Conservation (phyloP, 192 early-diverging fungal genomes). For the Pecoramyces ruminantium region DNA sequence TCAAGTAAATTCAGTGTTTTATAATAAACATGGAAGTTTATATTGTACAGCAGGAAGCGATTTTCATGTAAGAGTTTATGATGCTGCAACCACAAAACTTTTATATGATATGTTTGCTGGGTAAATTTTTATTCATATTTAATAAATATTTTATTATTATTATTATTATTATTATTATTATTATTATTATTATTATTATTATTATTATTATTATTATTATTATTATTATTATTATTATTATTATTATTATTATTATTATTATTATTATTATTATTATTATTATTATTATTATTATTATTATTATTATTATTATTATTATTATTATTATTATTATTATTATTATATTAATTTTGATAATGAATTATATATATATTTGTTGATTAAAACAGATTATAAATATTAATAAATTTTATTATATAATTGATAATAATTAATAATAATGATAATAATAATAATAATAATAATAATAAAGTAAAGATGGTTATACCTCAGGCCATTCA, state of each 20-base stretch:
- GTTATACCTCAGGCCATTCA: slow-evolving; percentile 23
- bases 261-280: too few species aligned
- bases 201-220: too few species aligned
- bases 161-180: too few species aligned
- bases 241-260: too few species aligned
- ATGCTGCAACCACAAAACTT: slow-evolving; percentile 4
- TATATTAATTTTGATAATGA: too few species aligned
- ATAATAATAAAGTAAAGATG: slow-evolving; percentile 6
- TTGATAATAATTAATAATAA: neutral
- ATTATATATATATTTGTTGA: too few species aligned
- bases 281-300: too few species aligned
- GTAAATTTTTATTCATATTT: slow-evolving; percentile 4
- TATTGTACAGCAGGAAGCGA: slow-evolving; percentile 25
- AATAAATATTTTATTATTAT: too few species aligned
- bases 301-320: too few species aligned
- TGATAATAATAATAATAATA: neutral
- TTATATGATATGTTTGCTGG: slow-evolving; percentile 2
- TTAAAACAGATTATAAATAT: neutral
- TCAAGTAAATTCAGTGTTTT: slow-evolving; percentile 19
- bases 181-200: too few species aligned
- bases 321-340: too few species aligned
- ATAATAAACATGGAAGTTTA: slow-evolving; percentile 7
- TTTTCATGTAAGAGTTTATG: slow-evolving; percentile 20
- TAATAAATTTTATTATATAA: neutral
- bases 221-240: too few species aligned